Conservation (phyloP, 2,329 filamentous ascomycete species). For the Zymoseptoria brevis region DNA sequence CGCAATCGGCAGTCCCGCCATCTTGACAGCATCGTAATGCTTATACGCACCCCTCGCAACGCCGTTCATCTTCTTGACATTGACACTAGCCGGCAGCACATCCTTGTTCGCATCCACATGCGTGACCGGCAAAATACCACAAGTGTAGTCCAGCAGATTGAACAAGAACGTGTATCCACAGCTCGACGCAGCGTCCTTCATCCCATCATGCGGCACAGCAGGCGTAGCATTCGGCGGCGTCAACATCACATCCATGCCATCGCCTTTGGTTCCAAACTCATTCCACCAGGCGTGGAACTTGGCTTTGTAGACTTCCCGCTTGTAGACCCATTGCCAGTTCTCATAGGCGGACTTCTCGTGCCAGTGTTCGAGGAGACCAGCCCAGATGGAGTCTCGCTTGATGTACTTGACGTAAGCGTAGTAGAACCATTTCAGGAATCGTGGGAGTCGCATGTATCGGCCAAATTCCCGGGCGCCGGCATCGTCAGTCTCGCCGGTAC, state of each 20-base stretch:
- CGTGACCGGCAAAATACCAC: constrained; percentile 75
- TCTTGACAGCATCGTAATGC: constrained; percentile 70
- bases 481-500: constrained; percentile 71
- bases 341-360: constrained; percentile 65
- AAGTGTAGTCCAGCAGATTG: constrained; percentile 82
- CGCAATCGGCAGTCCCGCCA: constrained; percentile 81
- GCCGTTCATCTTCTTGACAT: constrained; percentile 60
- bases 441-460: constrained; percentile 63
- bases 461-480: constrained; percentile 67
- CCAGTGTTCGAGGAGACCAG: constrained; percentile 66
- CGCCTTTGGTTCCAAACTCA: constrained; percentile 38
- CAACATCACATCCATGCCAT: constrained; percentile 63
- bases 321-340: constrained; percentile 72
- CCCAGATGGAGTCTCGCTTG: constrained; percentile 67
- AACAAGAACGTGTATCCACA: constrained; percentile 94
- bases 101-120: constrained; percentile 68
- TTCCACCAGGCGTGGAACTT: constrained; percentile 85
- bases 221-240: constrained; percentile 85
- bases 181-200: constrained; percentile 75
- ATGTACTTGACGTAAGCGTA: constrained; percentile 86
- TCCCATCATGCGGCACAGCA: constrained; percentile 76
- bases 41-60: constrained; percentile 78
- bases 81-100: constrained; percentile 54
- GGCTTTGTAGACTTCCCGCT: constrained; percentile 68
- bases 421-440: constrained; percentile 73